phyloP scores from a whole-genome alignment of 495 filamentous ascomycete genomes.

The Collariella sp. region DNA sequence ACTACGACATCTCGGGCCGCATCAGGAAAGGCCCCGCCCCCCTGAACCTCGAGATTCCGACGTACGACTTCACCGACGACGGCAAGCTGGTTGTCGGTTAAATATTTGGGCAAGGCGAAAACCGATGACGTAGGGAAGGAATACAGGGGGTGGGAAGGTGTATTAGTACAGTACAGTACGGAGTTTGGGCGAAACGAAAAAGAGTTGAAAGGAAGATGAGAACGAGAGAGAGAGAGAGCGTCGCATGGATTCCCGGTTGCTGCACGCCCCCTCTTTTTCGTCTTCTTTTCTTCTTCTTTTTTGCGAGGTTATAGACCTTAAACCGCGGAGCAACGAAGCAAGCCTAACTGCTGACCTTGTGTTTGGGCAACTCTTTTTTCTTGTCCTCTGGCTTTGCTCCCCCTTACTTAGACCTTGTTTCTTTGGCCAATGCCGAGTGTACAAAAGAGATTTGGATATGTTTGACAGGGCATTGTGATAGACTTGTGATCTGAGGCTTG shows the following conservation, averaged over 20 bases:
- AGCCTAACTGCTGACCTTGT: conserved; percentile 11
- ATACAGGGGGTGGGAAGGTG: conserved; percentile 1
- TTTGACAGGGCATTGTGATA: neutral
- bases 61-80: conserved; percentile 79
- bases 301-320: conserved; percentile 15
- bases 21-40: conserved; percentile 93
- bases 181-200: conserved; percentile 10
- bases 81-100: conserved; percentile 75
- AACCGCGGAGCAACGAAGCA: conserved; percentile 18
- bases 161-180: conserved; percentile 18
- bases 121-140: neutral
- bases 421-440: conserved; percentile 10
- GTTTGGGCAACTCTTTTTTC: conserved; percentile 1
- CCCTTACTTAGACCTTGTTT: conserved; percentile 12
- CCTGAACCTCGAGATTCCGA: conserved; percentile 90
- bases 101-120: conserved; percentile 6
- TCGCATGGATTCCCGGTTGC: conserved; percentile 10
- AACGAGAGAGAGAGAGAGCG: neutral
- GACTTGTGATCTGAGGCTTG: neutral
- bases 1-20: conserved; percentile 98
- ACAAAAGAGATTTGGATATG: conserved; percentile 10
- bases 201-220: too few relatives aligned
- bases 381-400: neutral
- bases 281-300: too few relatives aligned
- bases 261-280: conserved; percentile 2